Percentiles rank a stretch among this genome's conserved stretches.
These are phyloP conservation scores for Falciphora oryzae DNA, from an alignment of 2,329 filamentous ascomycete species.

Conservation along the genomic window DNA sequence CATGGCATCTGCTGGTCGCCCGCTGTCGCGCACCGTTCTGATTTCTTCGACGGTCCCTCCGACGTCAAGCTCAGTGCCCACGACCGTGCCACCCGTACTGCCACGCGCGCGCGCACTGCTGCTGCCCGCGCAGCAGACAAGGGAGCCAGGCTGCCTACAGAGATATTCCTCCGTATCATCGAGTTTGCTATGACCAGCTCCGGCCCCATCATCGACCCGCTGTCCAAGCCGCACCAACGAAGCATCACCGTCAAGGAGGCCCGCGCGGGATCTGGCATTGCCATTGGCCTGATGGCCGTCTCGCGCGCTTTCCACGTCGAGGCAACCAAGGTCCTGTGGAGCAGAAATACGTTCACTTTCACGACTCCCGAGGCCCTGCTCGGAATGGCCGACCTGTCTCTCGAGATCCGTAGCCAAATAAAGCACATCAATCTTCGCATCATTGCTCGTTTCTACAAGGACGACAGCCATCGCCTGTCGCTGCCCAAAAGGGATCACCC, in stretches of 20 bases:
- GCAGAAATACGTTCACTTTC: conserved; percentile 48
- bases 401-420: conserved; percentile 37
- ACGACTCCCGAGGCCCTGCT: conserved; percentile 45
- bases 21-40: conserved; percentile 25
- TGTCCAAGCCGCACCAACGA: conserved; percentile 38
- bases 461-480: conserved; percentile 37
- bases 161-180: conserved; percentile 47
- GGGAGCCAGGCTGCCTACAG: conserved; percentile 33
- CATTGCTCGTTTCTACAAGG: conserved; percentile 51
- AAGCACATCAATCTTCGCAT: conserved; percentile 44
- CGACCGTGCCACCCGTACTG: background rate
- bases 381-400: conserved; percentile 41
- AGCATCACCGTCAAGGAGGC: conserved; percentile 39
- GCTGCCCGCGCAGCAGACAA: conserved; percentile 15
- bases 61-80: background rate
- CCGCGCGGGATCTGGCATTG: conserved; percentile 39
- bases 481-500: conserved; percentile 37
- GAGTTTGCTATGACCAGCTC: conserved; percentile 44
- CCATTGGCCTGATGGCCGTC: conserved; percentile 45
- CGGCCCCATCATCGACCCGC: conserved; percentile 47
- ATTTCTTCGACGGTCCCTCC: conserved; percentile 2
- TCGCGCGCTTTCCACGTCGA: conserved; percentile 44
- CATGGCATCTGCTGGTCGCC: conserved; percentile 47
- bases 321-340: conserved; percentile 44
- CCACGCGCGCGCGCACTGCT: conserved; percentile 21